Base-by-base conservation (phyloP, 2,329 filamentous ascomycete genomes). In the Cercospora sp. region DNA sequence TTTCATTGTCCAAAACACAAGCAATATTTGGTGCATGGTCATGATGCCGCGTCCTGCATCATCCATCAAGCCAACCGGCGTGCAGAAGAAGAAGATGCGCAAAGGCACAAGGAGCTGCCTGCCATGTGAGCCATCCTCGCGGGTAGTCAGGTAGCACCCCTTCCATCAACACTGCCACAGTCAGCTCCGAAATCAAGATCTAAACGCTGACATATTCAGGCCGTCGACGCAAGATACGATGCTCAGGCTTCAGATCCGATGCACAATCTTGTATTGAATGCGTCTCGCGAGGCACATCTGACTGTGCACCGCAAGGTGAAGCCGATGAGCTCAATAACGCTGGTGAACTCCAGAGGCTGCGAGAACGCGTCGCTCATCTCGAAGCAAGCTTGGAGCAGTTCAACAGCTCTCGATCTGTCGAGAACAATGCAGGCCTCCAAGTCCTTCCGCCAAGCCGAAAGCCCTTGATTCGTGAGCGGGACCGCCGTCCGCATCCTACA, bases 31-130 rank as follows among this genome's bases (percentile, higher is more conserved):
- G 20, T 16, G 3, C 1, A 18, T 18, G 9, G 20, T 8, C 42
- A 23, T 13, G 5, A 48, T 48, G 42, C 42, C 42, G 42, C 7
- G 2, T 5, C 0, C 6, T 0, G 42, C 42, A 5, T 10, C 42
- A 12, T n/a, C n/a, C 16, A 48, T 1, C 1, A 3, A 4, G n/a
- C 2, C 45, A 3, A 8, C 9, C 5, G 1, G 18, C 5, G 23
- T 51, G 36, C 58, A 67, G 62, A 69, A 67, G 33, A 36, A 16
- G 55, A 65, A 51, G 12, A 67, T 69, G 65, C 60, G 67, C 16
- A 69, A 69, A 36, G 67, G 65, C 26, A 69, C 67, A 7, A 64
- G 60, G 23, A 65, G 61, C 57, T 69, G 67, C 36, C 58, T 69
- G 18, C 59, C 62, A 30, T 69, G 65, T 69, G 39, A 65, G 67